A percentile compares a stretch with the other conserved stretches of the same genome.
Evolutionary conservation across 2,329 filamentous ascomycete species (phyloP).

Genomic region (Sarocladium strictum): DNA sequence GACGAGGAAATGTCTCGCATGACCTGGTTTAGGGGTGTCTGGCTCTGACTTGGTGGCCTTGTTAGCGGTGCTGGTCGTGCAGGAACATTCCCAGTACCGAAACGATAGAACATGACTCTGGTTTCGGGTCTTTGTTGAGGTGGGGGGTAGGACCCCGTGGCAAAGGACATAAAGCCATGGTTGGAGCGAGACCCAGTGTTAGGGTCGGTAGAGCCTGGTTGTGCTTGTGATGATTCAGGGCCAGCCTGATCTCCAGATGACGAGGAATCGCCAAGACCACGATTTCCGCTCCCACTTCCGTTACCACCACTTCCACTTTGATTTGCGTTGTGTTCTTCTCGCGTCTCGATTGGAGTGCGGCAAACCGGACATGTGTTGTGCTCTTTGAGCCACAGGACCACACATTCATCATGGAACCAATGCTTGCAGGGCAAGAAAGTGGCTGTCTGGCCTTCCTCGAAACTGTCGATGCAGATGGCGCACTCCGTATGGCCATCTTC

Average conservation of each 20-base stretch:
- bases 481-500: conserved; percentile 70
- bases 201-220: not conserved
- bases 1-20: conserved; percentile 23
- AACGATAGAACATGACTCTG: not conserved
- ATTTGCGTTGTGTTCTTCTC: conserved; percentile 10
- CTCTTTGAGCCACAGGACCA: conserved; percentile 76
- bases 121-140: not conserved
- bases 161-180: not conserved
- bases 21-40: conserved; percentile 23
- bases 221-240: not conserved
- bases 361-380: conserved; percentile 92
- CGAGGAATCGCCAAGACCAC: not conserved
- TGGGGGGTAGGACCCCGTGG: not conserved
- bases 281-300: not conserved
- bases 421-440: conserved; percentile 80
- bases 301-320: not conserved
- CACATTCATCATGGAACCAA: conserved; percentile 52
- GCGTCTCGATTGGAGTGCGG: conserved; percentile 50
- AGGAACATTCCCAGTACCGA: not conserved
- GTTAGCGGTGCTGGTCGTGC: not conserved
- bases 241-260: not conserved
- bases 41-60: conserved; percentile 20
- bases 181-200: not conserved
- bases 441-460: conserved; percentile 67
- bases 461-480: conserved; percentile 89